phyloP scores from a whole-genome alignment of 352 stramenopile species.

The Pythium insidiosum region DNA sequence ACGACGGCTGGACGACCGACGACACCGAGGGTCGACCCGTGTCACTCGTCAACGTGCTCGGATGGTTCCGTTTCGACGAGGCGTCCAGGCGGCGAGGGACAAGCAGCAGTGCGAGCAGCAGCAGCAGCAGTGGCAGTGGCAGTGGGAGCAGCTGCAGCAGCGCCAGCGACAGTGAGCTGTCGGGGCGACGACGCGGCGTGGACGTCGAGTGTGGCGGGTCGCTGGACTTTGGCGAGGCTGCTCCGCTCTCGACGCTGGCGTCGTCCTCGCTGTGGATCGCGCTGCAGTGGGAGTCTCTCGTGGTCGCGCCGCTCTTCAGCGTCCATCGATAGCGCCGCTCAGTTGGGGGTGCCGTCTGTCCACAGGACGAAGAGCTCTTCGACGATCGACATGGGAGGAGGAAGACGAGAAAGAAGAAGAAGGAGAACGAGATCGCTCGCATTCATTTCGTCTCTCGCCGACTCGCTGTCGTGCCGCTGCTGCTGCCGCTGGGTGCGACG shows the following conservation, averaged over 20 bases:
- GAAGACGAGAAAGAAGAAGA: no score
- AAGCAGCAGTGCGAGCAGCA: neutral
- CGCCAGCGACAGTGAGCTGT: neutral
- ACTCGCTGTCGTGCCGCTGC: neutral
- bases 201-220: conserved; percentile 59
- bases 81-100: neutral
- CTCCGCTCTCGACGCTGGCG: conserved; percentile 29
- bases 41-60: conserved; percentile 14
- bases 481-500: neutral
- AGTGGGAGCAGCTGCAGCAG: conserved; percentile 1
- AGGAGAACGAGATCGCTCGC: no score
- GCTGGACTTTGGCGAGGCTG: conserved; percentile 48
- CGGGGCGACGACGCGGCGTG: conserved; percentile 3
- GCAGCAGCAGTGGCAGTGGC: neutral
- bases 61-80: conserved; percentile 19
- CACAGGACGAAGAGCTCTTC: neutral
- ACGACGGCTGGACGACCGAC: conserved; percentile 16
- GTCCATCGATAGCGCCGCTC: conserved; percentile 7
- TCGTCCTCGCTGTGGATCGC: conserved; percentile 60
- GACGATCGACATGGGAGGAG: neutral
- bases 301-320: conserved; percentile 49
- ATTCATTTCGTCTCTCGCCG: conserved; percentile 12
- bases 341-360: neutral
- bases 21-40: conserved; percentile 8
- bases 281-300: conserved; percentile 55